A percentile compares a stretch with the other conserved stretches of the same genome.
phyloP scores from a whole-genome alignment of 768 basidiomycete species.

The Rhizopogon sp. region DNA sequence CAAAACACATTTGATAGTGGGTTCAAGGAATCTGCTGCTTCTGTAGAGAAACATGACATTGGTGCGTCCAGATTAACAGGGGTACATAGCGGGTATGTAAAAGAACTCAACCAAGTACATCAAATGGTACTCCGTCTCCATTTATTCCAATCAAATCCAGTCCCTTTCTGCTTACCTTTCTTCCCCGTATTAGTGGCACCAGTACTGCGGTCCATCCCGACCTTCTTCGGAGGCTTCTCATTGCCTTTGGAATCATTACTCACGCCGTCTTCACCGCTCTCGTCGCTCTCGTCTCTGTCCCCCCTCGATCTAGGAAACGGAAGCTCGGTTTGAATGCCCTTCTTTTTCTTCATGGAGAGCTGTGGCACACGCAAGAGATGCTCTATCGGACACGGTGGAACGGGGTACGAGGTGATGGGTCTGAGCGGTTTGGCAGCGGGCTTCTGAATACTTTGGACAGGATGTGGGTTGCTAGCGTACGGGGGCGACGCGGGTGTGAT shows the following conservation, averaged over 20 bases:
- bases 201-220: not conserved
- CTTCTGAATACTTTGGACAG: not conserved
- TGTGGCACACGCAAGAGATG: conserved; percentile 10
- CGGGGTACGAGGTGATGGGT: conserved; percentile 25
- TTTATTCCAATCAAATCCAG: conserved; percentile 1
- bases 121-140: not conserved
- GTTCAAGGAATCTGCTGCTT: too few species aligned
- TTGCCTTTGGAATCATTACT: not conserved
- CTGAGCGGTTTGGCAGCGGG: conserved; percentile 14
- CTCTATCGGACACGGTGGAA: conserved; percentile 22
- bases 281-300: not conserved
- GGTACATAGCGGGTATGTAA: too few species aligned
- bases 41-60: too few species aligned
- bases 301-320: not conserved
- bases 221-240: not conserved
- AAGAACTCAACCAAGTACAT: not conserved
- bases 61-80: too few species aligned
- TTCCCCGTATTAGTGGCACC: not conserved
- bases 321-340: conserved; percentile 13
- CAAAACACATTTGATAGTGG: too few species aligned
- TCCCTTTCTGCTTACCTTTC: not conserved
- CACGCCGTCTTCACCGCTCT: not conserved
- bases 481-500: too few species aligned
- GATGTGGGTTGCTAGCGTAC: too few species aligned
- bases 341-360: conserved; percentile 4